Conservation (phyloP, 2,329 filamentous ascomycete species). For the Aspergillus udagawae region DNA sequence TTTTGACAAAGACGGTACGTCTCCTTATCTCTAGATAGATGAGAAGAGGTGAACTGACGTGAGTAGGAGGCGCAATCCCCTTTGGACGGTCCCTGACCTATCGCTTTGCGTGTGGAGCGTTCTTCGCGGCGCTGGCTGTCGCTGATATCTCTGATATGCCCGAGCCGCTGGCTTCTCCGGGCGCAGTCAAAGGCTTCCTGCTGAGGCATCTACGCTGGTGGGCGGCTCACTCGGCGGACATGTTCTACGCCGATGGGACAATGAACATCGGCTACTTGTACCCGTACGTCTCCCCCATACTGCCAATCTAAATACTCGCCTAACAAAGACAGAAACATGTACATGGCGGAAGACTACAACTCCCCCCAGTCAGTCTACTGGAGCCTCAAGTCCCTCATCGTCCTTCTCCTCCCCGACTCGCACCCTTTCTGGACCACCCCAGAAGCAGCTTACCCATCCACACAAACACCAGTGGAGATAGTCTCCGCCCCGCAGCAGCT, state of each 20-base stretch:
- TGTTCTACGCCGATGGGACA: slow-evolving; percentile 5
- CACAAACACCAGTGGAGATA: neutral
- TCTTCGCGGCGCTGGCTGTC: slow-evolving; percentile 13
- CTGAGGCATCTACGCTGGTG: slow-evolving; percentile 13
- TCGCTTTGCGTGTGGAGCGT: slow-evolving; percentile 13
- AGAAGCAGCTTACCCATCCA: neutral
- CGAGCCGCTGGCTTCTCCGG: slow-evolving; percentile 6
- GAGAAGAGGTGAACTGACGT: neutral
- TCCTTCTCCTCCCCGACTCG: neutral
- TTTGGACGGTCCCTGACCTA: slow-evolving; percentile 11
- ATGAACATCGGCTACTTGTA: slow-evolving; percentile 8
- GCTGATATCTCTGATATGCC: slow-evolving; percentile 7
- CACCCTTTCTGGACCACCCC: slow-evolving; percentile 4
- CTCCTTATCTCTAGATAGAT: too few species aligned
- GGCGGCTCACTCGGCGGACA: slow-evolving; percentile 3
- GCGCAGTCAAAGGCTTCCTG: slow-evolving; percentile 8
- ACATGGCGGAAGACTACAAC: slow-evolving; percentile 14
- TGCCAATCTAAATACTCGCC: too few species aligned
- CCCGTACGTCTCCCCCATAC: neutral
- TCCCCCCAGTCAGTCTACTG: slow-evolving; percentile 15
- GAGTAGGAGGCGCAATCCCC: slow-evolving; percentile 5
- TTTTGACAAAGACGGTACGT: slow-evolving; percentile 9
- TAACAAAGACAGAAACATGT: slow-evolving; percentile 2
- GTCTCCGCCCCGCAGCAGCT: slow-evolving; percentile 6
- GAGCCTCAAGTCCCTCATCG: slow-evolving; percentile 8